Evolutionary conservation across 2,329 filamentous ascomycete genomes (phyloP).

Genomic region (Botrytis elliptica): DNA sequence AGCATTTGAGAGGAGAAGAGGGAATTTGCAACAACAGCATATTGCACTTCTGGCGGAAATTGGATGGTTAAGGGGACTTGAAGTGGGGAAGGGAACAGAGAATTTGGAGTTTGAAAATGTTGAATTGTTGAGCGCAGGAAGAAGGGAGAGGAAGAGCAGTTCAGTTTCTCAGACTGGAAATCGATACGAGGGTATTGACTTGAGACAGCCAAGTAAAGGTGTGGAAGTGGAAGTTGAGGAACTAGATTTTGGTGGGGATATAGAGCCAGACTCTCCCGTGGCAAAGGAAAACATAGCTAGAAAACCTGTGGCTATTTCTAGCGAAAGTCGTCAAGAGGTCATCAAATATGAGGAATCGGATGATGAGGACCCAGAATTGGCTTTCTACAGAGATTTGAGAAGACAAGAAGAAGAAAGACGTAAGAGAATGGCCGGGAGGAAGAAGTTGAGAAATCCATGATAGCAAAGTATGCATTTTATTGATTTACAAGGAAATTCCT

Average conservation of each 20-base stretch:
- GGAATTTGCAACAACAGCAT: slow-evolving; percentile 20
- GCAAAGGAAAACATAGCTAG: neutral
- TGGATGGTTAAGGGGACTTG: slow-evolving; percentile 1
- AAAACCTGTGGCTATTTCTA: neutral
- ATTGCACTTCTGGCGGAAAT: slow-evolving; percentile 17
- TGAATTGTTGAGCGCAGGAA: neutral
- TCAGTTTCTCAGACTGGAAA: neutral
- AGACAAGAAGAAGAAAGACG: slow-evolving; percentile 9
- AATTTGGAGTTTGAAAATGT: slow-evolving; percentile 8
- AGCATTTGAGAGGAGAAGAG: slow-evolving; percentile 13
- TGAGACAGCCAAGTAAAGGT: neutral
- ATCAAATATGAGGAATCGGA: neutral
- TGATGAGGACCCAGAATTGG: slow-evolving; percentile 15
- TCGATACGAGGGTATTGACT: neutral
- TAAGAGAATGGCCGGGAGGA: neutral
- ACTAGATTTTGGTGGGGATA: neutral
- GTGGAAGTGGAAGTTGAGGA: neutral
- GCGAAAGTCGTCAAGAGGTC: neutral
- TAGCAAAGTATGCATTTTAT: no score
- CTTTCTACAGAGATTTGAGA: slow-evolving; percentile 14
- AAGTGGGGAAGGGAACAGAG: neutral
- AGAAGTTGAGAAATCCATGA: neutral
- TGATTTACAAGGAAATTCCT: neutral
- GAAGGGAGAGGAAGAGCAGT: neutral
- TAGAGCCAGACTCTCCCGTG: neutral